Evolutionary conservation across 2,329 filamentous ascomycete species (phyloP).

Genomic region (Paecilomyces niveus): DNA sequence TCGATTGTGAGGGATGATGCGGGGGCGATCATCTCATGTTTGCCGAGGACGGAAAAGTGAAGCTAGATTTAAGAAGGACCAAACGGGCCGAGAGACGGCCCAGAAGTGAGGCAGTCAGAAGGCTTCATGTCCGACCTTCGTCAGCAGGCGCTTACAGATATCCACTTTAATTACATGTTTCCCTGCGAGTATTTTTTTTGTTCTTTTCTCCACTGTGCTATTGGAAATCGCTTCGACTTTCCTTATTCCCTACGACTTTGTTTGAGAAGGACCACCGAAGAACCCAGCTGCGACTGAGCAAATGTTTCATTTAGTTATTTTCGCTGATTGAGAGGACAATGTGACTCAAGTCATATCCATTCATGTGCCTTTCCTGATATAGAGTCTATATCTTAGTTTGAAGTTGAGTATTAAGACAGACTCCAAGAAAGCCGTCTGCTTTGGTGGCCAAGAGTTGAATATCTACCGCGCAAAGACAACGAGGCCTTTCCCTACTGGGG

Average conservation of each 20-base stretch:
- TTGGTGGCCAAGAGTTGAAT: not conserved
- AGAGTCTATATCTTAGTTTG: not conserved
- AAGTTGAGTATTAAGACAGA: not conserved
- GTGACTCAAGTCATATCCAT: not conserved
- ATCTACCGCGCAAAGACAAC: not conserved
- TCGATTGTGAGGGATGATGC: conserved; percentile 1
- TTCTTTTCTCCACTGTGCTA: conserved; percentile 11
- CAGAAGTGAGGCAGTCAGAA: conserved; percentile 12
- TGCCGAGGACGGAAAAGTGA: conserved; percentile 9
- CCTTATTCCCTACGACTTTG: conserved; percentile 20
- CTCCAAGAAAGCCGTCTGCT: not conserved
- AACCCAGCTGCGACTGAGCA: conserved; percentile 20
- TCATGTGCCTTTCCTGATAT: not conserved
- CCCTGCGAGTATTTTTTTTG: conserved; percentile 14
- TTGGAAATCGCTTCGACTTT: conserved; percentile 15
- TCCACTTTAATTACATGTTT: conserved; percentile 27
- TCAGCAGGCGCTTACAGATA: conserved; percentile 32
- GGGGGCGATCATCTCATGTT: not conserved
- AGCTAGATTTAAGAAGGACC: conserved; percentile 10
- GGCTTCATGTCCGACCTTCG: conserved; percentile 21
- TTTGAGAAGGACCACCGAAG: conserved; percentile 13
- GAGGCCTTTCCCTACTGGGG: not conserved
- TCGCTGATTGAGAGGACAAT: conserved; percentile 34
- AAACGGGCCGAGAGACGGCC: not conserved
- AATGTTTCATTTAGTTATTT: conserved; percentile 29